Evolutionary conservation across 2,329 filamentous ascomycete species (phyloP), one percentile per base, ranked within the genome.

Genomic region (Furcasterigmium furcatum): DNA sequence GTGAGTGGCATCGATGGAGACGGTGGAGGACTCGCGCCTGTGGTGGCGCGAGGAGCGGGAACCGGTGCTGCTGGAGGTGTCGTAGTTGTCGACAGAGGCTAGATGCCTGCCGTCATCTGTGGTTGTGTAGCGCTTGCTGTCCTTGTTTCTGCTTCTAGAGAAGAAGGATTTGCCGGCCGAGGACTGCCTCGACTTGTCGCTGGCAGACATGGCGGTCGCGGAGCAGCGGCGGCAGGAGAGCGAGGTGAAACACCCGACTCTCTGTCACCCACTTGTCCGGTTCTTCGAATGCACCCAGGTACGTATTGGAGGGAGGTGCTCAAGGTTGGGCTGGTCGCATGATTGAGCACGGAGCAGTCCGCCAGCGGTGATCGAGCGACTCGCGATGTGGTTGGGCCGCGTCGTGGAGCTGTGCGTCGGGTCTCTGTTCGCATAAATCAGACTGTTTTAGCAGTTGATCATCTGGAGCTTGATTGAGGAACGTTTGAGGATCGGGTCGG

Each of bases 121-220:
- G 51, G 74, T 67, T 9, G 34, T 36, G 58, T 76, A 74, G 63
- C 84, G 80, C 64, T 84, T 83, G 58, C 80, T 79, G 57, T 78
- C 76, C 67, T 84, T 88, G 68, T 95, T 87, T 72, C 90, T 94
- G 70, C 85, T 87, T 62, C 91, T 82, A 59, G 89, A 91, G 73
- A 96, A 96, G 74, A 96, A 90, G 52, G 86, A 89, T 62, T 84
- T 85, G 60, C 77, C 77, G 58, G 71, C 71, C 46, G 88, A 91
- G 54, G 87, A 90, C 74, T 92, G 87, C 68, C 88, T 84, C 59
- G 85, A 77, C 72, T 91, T 90, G 73, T 88, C 85, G 73, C 86
- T 76, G 62, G 80, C 76, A 58, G 83, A 74, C 81, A 82, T 81
- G 59, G 55, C 49, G 53, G 44, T 45, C 38, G 47, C 22, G n/a